phyloP scores from a whole-genome alignment of 1,284 basidiomycete species.

The Hemileia vastatrix region DNA sequence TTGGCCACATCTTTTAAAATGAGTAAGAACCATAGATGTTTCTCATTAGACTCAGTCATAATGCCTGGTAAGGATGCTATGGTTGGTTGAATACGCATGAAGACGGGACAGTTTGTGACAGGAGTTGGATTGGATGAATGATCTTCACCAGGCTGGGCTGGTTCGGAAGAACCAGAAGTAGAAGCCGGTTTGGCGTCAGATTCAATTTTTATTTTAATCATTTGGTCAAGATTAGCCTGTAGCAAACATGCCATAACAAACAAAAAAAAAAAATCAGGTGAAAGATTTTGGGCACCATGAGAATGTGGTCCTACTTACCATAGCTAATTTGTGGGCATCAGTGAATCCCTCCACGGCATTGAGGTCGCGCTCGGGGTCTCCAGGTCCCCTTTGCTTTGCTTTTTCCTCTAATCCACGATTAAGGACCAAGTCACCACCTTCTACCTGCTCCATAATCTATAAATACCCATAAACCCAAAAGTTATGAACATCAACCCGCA shows the following conservation, averaged over 20 bases:
- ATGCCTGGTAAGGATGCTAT: conserved; percentile 53
- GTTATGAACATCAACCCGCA: not conserved
- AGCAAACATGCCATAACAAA: conserved; percentile 2
- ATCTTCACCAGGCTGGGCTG: conserved; percentile 32
- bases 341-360: conserved; percentile 75
- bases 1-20: conserved; percentile 73
- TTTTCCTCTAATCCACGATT: conserved; percentile 54
- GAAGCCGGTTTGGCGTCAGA: no score
- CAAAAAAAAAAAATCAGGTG: conserved; percentile 9
- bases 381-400: conserved; percentile 37
- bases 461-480: not conserved
- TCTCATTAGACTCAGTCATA: conserved; percentile 28
- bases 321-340: conserved; percentile 66
- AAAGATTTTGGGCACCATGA: not conserved
- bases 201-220: conserved; percentile 56
- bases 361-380: conserved; percentile 54
- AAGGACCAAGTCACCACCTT: conserved; percentile 79
- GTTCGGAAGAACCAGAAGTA: conserved; percentile 4
- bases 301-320: conserved; percentile 49
- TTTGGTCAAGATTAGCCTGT: conserved; percentile 68
- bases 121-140: conserved; percentile 47
- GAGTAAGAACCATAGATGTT: conserved; percentile 73
- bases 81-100: conserved; percentile 85
- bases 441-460: conserved; percentile 83
- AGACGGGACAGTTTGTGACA: conserved; percentile 80